Conservation (phyloP, 1,284 basidiomycete species). For the Ganoderma multipileum region DNA sequence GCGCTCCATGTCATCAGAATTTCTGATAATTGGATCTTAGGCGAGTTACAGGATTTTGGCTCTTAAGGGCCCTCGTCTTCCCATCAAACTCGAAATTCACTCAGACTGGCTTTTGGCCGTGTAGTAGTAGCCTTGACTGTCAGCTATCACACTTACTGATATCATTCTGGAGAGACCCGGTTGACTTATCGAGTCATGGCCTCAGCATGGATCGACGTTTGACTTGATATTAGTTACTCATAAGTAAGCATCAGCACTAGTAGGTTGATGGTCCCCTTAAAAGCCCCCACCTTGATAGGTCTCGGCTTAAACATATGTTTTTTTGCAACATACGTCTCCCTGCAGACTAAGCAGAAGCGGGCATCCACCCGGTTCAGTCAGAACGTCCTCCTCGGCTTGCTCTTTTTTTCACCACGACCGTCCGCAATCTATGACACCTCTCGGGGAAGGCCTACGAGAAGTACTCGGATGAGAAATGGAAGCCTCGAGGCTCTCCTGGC, state of each 20-base stretch:
- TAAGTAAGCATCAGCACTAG: neutral
- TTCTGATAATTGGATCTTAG: too few relatives aligned
- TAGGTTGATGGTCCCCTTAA: neutral
- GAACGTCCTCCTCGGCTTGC: neutral
- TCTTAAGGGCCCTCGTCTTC: too few relatives aligned
- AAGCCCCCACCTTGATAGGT: slow-evolving; percentile 5
- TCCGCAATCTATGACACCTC: neutral
- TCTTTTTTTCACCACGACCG: neutral
- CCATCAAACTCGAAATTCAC: too few relatives aligned
- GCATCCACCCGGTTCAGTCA: neutral
- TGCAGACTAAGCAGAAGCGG: neutral
- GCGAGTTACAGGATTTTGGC: too few relatives aligned
- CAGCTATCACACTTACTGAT: neutral
- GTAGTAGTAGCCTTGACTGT: neutral
- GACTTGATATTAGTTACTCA: neutral
- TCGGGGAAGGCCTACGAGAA: too few relatives aligned
- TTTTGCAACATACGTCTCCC: neutral
- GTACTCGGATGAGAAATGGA: neutral
- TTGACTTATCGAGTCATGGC: neutral
- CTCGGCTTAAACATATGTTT: neutral
- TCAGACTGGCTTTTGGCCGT: too few relatives aligned
- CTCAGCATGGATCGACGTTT: neutral
- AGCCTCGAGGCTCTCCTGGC: neutral
- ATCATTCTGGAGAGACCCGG: neutral
- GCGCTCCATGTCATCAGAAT: too few relatives aligned